Base-by-base conservation (phyloP, 805 yeast species). In the Tetrapisispora namnaoensis region DNA sequence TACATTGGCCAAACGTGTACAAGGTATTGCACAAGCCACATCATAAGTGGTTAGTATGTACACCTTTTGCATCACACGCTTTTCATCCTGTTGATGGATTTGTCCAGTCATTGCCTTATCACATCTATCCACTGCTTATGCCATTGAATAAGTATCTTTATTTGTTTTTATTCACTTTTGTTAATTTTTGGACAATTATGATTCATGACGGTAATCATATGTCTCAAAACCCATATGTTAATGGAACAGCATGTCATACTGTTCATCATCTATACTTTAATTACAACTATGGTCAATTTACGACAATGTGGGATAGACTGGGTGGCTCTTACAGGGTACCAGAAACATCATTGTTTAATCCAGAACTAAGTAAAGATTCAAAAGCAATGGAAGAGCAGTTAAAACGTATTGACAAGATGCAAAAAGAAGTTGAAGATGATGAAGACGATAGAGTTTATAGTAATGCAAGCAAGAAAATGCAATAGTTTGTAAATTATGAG, bases 211-310 rank as follows among this genome's bases (percentile, higher is more conserved):
- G 98, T 55, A 93, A 90, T 66, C 93, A 89, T 68, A 68, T 91
- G 74, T 84, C 96, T 41, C 84, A 86, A 67, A 95, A 88, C 65
- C 96, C 97, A 6, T 78, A 88, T 49, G 84, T 91, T 55, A 91
- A 91, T 68, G 99, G 99, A 60, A 90, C 98, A n/a, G 98, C 98
- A 4, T 90, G 97, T 70, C 99, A 91, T 71, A 90, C 99, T 1
- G 81, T 91, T 44, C 99, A 91, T 70, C 99, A 91, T 66, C 71
- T 91, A 58, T 91, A 93, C 71, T 91, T 91, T 79, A 91, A 91
- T 75, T 93, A 93, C 72, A 93, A 93, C 74, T 93, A 90, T 65
- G 99, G 99, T 39, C 99, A 93, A 71, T 91, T 91, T 72, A 90
- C 97, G 42, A 91, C 98, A 18, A 73, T 91, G 55, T 91, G 98